Evolutionary conservation across 345 rosid genomes (phyloP).

Genomic region (Excoecaria agallocha): DNA sequence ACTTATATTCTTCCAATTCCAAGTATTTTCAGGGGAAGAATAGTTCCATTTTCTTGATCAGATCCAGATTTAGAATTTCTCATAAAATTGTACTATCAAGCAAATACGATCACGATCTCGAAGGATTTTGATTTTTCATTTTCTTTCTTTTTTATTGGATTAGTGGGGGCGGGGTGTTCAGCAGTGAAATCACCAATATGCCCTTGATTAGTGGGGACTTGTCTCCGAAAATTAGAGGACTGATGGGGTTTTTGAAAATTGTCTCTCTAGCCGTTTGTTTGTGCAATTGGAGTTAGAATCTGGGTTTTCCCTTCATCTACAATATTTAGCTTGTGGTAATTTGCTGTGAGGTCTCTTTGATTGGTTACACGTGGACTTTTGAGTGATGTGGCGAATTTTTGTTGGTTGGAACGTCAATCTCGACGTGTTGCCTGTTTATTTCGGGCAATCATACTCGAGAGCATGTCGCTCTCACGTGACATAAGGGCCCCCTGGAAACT

Average conservation of each 20-base stretch:
- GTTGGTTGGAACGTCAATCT: slow-evolving; percentile 12
- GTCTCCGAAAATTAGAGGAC: background rate
- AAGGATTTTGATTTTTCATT: background rate
- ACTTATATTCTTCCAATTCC: background rate
- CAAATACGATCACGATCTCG: background rate
- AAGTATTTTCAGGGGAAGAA: background rate
- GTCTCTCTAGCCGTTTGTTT: too few relatives aligned
- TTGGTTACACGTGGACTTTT: slow-evolving; percentile 8
- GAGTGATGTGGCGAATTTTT: slow-evolving; percentile 15
- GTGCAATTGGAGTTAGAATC: background rate
- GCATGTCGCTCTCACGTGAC: background rate
- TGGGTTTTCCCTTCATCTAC: background rate
- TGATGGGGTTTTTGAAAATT: background rate
- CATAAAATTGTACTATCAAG: too few relatives aligned
- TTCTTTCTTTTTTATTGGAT: background rate
- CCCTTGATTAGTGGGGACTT: background rate
- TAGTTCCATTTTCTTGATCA: slow-evolving; percentile 3
- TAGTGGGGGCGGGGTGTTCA: too few relatives aligned
- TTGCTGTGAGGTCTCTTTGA: background rate
- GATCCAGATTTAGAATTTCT: slow-evolving; percentile 5
- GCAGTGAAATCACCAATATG: background rate
- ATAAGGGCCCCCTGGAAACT: background rate
- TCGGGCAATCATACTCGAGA: background rate
- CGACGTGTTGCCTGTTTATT: slow-evolving; percentile 18
- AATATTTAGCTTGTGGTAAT: background rate